A percentile compares a stretch with the other conserved stretches of the same genome.
Conservation (phyloP, 129 eudicot genomes). For the carrot (Daucus carota) region DH1_v3.0 NC_030386.2:29951001-29951500, state of each 20-base stretch:
- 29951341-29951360: conserved; percentile 35
- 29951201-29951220: conserved; percentile 46
- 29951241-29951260: conserved; percentile 20
- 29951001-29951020: conserved; percentile 78
- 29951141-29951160: conserved; percentile 62
- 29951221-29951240: conserved; percentile 8
- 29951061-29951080: conserved; percentile 63
- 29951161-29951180: conserved; percentile 73
- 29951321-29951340: conserved; percentile 47
- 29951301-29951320: conserved; percentile 20
- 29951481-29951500: conserved; percentile 5
- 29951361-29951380: conserved; percentile 27
- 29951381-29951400: conserved; percentile 27
- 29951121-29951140: conserved; percentile 60
- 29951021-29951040: conserved; percentile 64
- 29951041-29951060: conserved; percentile 61
- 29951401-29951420: conserved; percentile 13
- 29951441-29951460: conserved; percentile 28
- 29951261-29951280: conserved; percentile 18
- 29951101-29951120: conserved; percentile 78
- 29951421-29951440: conserved; percentile 29
- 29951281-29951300: conserved; percentile 19
- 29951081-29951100: conserved; percentile 67
- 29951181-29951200: conserved; percentile 81
- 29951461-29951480: conserved; percentile 20